Evolutionary conservation across 345 rosid genomes (phyloP), one percentile per base, ranked within the genome.

Genomic region (Eucalyptus cloeziana): DNA sequence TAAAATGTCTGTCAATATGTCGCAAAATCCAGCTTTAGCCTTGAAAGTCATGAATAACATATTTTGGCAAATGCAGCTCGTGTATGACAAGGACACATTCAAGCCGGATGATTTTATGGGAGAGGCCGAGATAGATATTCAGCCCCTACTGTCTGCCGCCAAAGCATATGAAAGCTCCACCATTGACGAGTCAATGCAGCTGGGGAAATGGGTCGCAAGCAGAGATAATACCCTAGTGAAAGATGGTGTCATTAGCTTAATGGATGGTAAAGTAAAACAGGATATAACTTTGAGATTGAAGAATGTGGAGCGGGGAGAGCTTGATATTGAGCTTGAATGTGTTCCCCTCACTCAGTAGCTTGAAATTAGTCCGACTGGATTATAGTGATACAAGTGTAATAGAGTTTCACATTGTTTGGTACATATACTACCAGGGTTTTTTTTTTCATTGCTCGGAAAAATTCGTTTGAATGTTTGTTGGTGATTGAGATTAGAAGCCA

Each of bases 41-140:
- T 76, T 21, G 79, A 86, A 86, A 62, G 86, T 67, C 86, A 56
- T 54, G 49, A 76, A 88, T 67, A 89, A 54, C 89, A 30, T 56
- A 85, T 8, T 14, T 89, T 87, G 44, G 60, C 51, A 2, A 37
- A 33, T 93, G 89, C 97, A 97, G 99, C 89, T 95, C 86, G 98
- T 97, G 87, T 97, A 94, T 67, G 99, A 98, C 87, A 98, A 97
- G 91, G 99, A 98, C 90, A 96, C 95, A 19, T 98, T 98, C 92
- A 88, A 94, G 52, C 91, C 95, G 1, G 98, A 98, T 88, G 99
- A 98, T 93, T 98, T 97, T 90, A 98, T 97, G 99, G 99, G 99
- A 56, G 99, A 96, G 87, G 97, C 99, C 2, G 99, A 98, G 93
- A 96, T 98, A n/a, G 99, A 98, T 93, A 98, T 97, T 88, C 98